A percentile compares a stretch with the other conserved stretches of the same genome.
These are phyloP conservation scores for Zygosaccharomyces sapae DNA, from an alignment of 1,139 yeast genomes.

Conservation along the genomic window DNA sequence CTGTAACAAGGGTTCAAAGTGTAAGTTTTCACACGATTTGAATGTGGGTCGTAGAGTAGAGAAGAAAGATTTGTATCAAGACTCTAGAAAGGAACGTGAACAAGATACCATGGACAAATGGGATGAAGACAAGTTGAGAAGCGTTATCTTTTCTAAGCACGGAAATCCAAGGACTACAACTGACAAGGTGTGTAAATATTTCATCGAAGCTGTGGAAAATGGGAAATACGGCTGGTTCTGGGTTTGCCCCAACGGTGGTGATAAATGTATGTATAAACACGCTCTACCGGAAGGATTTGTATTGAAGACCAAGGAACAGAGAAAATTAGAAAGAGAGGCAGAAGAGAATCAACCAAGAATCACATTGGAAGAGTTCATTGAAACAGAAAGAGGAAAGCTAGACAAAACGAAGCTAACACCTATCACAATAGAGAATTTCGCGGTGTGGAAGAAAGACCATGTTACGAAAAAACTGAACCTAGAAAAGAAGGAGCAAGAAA, in stretches of 20 bases:
- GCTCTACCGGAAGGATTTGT: slow-evolving; percentile 97
- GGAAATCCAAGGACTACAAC: slow-evolving; percentile 95
- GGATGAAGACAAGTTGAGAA: slow-evolving; percentile 93
- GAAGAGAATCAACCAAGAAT: slow-evolving; percentile 83
- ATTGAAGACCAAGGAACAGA: slow-evolving; percentile 93
- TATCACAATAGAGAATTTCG: slow-evolving; percentile 75
- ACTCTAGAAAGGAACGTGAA: slow-evolving; percentile 70
- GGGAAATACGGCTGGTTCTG: slow-evolving; percentile 99
- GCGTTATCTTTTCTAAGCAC: slow-evolving; percentile 83
- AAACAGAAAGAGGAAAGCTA: slow-evolving; percentile 83
- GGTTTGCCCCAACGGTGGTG: slow-evolving; percentile 94
- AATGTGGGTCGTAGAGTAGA: slow-evolving; percentile 81
- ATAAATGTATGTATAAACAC: slow-evolving; percentile 89
- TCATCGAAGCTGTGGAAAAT: slow-evolving; percentile 95
- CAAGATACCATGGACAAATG: slow-evolving; percentile 91
- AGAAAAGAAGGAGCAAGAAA: slow-evolving; percentile 50
- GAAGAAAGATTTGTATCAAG: slow-evolving; percentile 90
- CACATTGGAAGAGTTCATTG: slow-evolving; percentile 92
- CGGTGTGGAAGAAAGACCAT: slow-evolving; percentile 76
- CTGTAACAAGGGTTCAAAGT: slow-evolving; percentile 84
- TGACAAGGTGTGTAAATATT: slow-evolving; percentile 87
- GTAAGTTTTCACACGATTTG: slow-evolving; percentile 92
- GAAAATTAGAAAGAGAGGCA: slow-evolving; percentile 81
- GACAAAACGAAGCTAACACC: slow-evolving; percentile 80
- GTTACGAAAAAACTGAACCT: slow-evolving; percentile 57